Evolutionary conservation across 1,284 basidiomycete species (phyloP).

Genomic region (Ustilago esculenta): DNA sequence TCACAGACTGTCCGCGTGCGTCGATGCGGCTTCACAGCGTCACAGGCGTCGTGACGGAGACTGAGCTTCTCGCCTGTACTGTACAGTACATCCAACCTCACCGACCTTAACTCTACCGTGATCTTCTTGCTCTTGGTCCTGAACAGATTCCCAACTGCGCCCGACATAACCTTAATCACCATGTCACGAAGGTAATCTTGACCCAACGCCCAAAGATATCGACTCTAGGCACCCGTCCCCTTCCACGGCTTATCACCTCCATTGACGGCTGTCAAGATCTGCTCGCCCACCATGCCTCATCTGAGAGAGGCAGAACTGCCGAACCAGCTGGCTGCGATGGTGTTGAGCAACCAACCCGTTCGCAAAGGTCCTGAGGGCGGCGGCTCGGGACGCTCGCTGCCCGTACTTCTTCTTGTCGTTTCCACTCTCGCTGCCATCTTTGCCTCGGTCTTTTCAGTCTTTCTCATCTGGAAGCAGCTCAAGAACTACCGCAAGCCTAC

Average conservation of each 20-base stretch:
- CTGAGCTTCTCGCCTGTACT: too few relatives aligned
- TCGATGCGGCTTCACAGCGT: too few relatives aligned
- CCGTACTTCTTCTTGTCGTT: constrained; percentile 71
- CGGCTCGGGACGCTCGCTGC: constrained; percentile 71
- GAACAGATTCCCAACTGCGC: too few relatives aligned
- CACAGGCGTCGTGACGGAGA: too few relatives aligned
- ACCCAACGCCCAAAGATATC: neutral
- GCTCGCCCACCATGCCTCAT: constrained; percentile 14
- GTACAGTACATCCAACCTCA: too few relatives aligned
- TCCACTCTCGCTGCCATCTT: constrained; percentile 73
- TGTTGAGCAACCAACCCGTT: constrained; percentile 12
- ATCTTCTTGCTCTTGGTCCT: too few relatives aligned
- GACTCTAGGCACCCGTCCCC: neutral
- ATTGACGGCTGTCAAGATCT: too few relatives aligned
- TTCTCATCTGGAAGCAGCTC: constrained; percentile 86
- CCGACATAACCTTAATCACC: too few relatives aligned
- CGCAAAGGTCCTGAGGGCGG: constrained; percentile 32
- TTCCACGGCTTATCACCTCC: neutral
- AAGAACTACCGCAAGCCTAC: constrained; percentile 70
- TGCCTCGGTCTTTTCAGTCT: constrained; percentile 79
- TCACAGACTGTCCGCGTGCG: too few relatives aligned
- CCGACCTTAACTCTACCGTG: too few relatives aligned
- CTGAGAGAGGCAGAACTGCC: constrained; percentile 12
- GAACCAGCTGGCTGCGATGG: constrained; percentile 1
- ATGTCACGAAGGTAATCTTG: too few relatives aligned